Conservation (phyloP, 2,329 filamentous ascomycete genomes). For the Magnaporthiopsis poae region DNA sequence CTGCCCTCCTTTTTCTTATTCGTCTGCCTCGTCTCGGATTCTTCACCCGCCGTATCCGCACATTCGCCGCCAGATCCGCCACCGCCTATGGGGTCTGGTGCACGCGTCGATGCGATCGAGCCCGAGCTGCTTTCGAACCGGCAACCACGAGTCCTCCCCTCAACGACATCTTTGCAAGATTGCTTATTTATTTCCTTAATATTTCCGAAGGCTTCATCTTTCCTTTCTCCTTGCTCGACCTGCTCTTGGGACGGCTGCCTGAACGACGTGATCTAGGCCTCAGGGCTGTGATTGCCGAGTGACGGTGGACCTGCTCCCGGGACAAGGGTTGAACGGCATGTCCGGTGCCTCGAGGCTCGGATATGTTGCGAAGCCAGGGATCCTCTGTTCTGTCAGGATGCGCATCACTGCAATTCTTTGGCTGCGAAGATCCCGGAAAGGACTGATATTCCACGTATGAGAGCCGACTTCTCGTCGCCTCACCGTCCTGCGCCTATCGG, state of each 20-base stretch:
- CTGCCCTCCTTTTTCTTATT: constrained; percentile 1
- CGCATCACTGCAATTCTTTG: not conserved
- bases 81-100: constrained; percentile 2
- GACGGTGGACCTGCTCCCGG: not conserved
- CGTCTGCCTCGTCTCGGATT: not conserved
- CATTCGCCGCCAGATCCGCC: not conserved
- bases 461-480: not conserved
- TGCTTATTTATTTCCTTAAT: constrained; percentile 19
- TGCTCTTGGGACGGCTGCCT: constrained; percentile 16
- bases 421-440: not conserved
- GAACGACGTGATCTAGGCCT: not conserved
- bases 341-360: constrained; percentile 13
- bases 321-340: constrained; percentile 18
- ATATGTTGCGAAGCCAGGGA: not conserved
- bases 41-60: not conserved
- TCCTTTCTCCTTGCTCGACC: constrained; percentile 25
- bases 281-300: not conserved
- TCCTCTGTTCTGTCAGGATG: not conserved
- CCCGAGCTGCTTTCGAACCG: not conserved
- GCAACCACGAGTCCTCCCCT: constrained; percentile 6
- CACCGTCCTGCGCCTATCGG: not conserved
- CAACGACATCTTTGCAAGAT: not conserved
- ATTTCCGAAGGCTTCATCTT: constrained; percentile 10
- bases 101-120: not conserved
- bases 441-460: not conserved